Conservation (phyloP, 176 grass and related monocot species). For the Chloris gayana region DNA sequence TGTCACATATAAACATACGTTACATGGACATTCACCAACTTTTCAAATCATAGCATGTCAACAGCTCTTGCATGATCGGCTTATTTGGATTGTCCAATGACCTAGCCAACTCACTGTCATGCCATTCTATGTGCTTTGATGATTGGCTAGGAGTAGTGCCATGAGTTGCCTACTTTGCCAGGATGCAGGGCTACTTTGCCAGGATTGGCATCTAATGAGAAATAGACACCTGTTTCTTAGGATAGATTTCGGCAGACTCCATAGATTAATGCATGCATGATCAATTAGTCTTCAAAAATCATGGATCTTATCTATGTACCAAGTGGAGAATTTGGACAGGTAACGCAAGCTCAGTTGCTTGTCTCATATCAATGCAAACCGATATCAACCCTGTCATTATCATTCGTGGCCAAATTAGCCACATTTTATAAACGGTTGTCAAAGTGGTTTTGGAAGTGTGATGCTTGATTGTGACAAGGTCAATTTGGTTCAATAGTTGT, state of each 20-base stretch:
- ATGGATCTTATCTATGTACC: neutral
- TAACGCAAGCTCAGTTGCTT: neutral
- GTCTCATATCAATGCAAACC: neutral
- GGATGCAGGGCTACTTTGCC: no score
- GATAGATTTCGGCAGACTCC: neutral
- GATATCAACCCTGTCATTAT: neutral
- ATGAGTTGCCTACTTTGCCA: no score
- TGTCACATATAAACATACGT: no score
- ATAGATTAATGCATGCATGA: neutral
- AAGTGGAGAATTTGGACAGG: constrained; percentile 22
- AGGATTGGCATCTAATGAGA: no score
- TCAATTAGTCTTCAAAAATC: neutral
- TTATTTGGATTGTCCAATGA: neutral
- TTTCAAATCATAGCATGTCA: neutral
- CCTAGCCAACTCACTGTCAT: neutral
- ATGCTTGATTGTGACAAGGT: no score
- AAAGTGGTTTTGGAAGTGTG: neutral
- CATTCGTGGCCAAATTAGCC: neutral
- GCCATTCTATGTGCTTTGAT: neutral
- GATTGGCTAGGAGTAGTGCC: no score
- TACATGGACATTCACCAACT: no score
- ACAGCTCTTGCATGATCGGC: neutral
- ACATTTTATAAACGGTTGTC: neutral
- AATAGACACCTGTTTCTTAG: constrained; percentile 5
- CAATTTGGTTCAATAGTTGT: no score